Conservation (phyloP, 371 early-diverging fungal species). For the Mortierella sp. region DNA sequence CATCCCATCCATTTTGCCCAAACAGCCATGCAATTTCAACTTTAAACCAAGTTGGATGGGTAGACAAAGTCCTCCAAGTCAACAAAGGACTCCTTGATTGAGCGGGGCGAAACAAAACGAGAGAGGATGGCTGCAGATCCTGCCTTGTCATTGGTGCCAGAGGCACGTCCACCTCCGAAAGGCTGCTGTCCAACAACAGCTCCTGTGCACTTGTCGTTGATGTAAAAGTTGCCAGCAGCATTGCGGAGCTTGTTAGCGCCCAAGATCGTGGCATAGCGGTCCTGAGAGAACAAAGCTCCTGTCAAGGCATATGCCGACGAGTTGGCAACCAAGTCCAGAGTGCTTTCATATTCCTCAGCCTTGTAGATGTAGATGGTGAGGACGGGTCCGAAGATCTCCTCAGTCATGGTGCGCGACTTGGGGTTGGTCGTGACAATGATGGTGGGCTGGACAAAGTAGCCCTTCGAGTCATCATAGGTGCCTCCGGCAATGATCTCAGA, state of each 20-base stretch:
- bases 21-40: too few species aligned
- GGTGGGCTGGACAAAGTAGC: slow-evolving; percentile 95
- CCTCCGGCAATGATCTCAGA: slow-evolving; percentile 88
- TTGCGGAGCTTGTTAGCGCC: slow-evolving; percentile 85
- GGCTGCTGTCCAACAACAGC: slow-evolving; percentile 99
- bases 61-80: slow-evolving; percentile 82
- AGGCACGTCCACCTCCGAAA: slow-evolving; percentile 95
- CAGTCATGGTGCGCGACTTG: slow-evolving; percentile 85
- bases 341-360: slow-evolving; percentile 79
- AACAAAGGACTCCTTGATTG: slow-evolving; percentile 96
- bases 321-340: slow-evolving; percentile 79
- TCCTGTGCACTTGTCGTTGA: slow-evolving; percentile 98
- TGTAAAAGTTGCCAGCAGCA: slow-evolving; percentile 97
- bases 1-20: too few species aligned
- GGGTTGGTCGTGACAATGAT: slow-evolving; percentile 90
- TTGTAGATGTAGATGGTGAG: slow-evolving; percentile 92
- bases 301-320: slow-evolving; percentile 93
- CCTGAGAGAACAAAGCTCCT: slow-evolving; percentile 88
- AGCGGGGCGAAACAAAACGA: slow-evolving; percentile 93
- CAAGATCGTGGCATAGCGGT: slow-evolving; percentile 80
- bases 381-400: slow-evolving; percentile 99
- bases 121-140: slow-evolving; percentile 73
- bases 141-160: slow-evolving; percentile 99
- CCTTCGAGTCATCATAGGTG: slow-evolving; percentile 82
- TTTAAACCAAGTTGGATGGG: slow-evolving; percentile 85